A percentile compares a stretch with the other conserved stretches of the same genome.
phyloP scores from a whole-genome alignment of 1,284 basidiomycete genomes.

The Amylostereum areolatum region DNA sequence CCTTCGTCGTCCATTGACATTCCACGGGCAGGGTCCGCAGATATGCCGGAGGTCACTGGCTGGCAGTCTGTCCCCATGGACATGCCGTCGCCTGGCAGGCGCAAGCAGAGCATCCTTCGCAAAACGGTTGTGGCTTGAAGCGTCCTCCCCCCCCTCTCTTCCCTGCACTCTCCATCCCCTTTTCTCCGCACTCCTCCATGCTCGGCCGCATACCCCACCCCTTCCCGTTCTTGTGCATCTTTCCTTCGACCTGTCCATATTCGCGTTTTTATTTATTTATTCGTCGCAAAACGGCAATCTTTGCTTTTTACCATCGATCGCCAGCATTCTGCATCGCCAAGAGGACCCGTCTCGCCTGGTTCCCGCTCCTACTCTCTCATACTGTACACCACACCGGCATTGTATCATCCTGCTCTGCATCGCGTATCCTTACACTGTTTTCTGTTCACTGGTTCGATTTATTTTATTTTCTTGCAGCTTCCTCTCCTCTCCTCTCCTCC shows the following conservation, averaged over 20 bases:
- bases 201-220: no score
- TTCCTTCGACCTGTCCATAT: no score
- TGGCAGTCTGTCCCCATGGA: slow-evolving; percentile 34
- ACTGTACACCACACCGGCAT: slow-evolving; percentile 12
- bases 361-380: no score
- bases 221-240: slow-evolving; percentile 4
- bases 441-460: no score
- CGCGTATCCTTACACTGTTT: no score
- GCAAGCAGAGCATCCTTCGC: slow-evolving; percentile 13
- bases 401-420: slow-evolving; percentile 13
- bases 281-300: slow-evolving; percentile 10
- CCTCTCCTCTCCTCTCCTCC: neutral
- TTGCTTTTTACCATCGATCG: slow-evolving; percentile 4
- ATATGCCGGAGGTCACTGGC: slow-evolving; percentile 32
- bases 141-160: neutral
- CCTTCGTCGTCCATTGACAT: slow-evolving; percentile 10
- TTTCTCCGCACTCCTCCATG: no score
- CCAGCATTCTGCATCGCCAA: neutral
- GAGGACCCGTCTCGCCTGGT: no score
- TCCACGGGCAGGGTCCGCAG: slow-evolving; percentile 6
- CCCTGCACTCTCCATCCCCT: no score
- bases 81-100: slow-evolving; percentile 13
- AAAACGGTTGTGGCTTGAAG: slow-evolving; percentile 19
- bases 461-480: slow-evolving; percentile 13
- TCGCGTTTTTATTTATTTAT: slow-evolving; percentile 10